Evolutionary conservation across 805 yeast species (phyloP), one percentile per base, ranked within the genome.

Genomic region (Kodamaea restingae): DNA sequence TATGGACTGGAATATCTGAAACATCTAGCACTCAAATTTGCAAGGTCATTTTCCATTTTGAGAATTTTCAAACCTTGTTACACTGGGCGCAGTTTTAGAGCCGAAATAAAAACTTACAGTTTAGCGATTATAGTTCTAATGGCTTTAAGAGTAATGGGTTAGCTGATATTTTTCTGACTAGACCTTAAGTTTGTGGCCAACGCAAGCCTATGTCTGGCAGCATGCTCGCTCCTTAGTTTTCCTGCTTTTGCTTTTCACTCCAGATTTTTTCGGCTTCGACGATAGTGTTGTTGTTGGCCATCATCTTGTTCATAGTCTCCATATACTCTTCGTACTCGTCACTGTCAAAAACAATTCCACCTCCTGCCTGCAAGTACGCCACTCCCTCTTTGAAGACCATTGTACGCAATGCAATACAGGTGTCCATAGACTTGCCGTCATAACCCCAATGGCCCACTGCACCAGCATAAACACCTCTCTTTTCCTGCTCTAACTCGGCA

Each of bases 371-470:
- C 51, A 93, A 71, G 54, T 88, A 91, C 0, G 96, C 97, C 38
- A 77, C 71, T 18, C 90, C 91, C 50, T 91, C 87, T 58, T 93
- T 93, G 57, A 77, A 83, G 32, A 93, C 88, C 98, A 93, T 91
- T 0, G 99, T 93, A 65, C 99, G 78, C 52, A 93, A 70, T 0
- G 98, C 98, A 59, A 93, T 93, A 65, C 98, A 93, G 1, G 98
- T 93, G 57, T 93, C 95, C 98, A 93, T 91, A 20, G 88, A 76
- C 51, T 77, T 79, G n/a, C 91, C 88, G 54, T 88, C 96, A 58
- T 90, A 93, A 1, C 96, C 88, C 96, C 97, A 93, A 59, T 85
- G 84, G 6, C 99, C 98, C 14, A 93, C 98, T 2, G 98, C 98
- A 45, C 98, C 98, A 0, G 99, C 98, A 57, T 93, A 93, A 7